Evolutionary conservation across 2,329 filamentous ascomycete species (phyloP), one percentile per base, ranked within the genome.

Genomic region (Exophiala sp.): DNA sequence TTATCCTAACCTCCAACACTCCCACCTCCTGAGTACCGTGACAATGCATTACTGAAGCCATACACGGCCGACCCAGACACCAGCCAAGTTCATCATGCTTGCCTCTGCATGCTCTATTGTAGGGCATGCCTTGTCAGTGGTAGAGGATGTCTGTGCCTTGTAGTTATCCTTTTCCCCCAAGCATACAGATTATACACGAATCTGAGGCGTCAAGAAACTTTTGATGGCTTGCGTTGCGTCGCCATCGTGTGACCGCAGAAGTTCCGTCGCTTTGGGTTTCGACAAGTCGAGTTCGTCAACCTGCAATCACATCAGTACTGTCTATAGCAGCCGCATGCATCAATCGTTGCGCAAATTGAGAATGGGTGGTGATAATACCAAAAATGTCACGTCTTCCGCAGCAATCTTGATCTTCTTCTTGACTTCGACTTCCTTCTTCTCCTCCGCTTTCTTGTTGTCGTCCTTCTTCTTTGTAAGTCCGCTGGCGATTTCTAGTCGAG

Each of bases 191-290:
- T 45, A 60, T 27, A 42, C 53, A 45, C 44, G 43, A 2, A 55
- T 50, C n/a, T 50, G 35, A 8, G 67, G 64, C 1, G 63, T 42
- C 41, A 73, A 64, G 52, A 70, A 74, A 3, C 70, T 69, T 47
- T 59, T 66, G 50, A 74, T 64, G 2, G 72, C 70, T 57, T 62
- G 64, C 9, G 56, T 65, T 2, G 61, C 63, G 64, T 74, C 66
- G 1, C 71, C 72, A n/a, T 73, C 71, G 58, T 73, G 62, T n/a
- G 65, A 59, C 49, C 65, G 70, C 38, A 75, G 60, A 23, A 75
- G 58, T 45, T 75, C 73, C 10, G 70, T 74, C 10, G 73, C 73
- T 54, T 72, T 73, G 22, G 48, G 56, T 57, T 73, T 74, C 16
- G 57, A 68, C 57, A 75, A 55, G 53, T 75, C 73, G 35, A 75